Conservation (phyloP, 805 yeast species). For the Ogataea allantospora region DNA sequence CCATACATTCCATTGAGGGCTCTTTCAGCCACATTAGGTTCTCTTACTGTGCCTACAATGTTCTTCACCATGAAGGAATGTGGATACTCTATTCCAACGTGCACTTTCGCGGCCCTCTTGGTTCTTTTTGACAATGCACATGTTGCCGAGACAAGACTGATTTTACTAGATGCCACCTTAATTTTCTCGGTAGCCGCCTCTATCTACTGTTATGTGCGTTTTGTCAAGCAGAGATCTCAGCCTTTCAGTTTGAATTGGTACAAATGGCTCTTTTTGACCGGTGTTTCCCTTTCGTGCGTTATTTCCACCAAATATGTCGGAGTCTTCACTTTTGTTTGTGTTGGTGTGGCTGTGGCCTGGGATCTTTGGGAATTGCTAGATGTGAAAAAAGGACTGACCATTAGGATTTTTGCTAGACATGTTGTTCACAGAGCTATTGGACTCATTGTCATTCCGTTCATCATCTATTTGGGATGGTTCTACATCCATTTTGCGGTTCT, state of each 20-base stretch:
- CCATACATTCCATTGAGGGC: constrained; percentile 85
- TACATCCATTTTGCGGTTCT: constrained; percentile 84
- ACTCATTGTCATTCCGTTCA: constrained; percentile 75
- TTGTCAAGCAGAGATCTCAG: constrained; percentile 61
- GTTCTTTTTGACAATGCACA: constrained; percentile 90
- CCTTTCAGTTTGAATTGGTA: constrained; percentile 82
- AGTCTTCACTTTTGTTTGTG: constrained; percentile 80
- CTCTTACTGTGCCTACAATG: constrained; percentile 78
- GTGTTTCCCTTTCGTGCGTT: constrained; percentile 83
- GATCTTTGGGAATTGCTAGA: constrained; percentile 91
- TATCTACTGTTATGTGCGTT: constrained; percentile 73
- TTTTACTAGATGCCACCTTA: constrained; percentile 87
- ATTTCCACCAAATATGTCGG: constrained; percentile 97
- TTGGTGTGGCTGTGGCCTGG: constrained; percentile 81
- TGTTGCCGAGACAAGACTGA: constrained; percentile 84
- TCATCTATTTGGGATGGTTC: constrained; percentile 85
- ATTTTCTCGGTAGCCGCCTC: constrained; percentile 80
- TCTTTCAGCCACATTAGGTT: constrained; percentile 76
- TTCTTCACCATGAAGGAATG: constrained; percentile 84
- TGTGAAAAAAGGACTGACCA: constrained; percentile 58
- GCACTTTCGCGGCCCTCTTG: constrained; percentile 71
- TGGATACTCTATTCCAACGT: constrained; percentile 73
- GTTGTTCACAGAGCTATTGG: constrained; percentile 69
- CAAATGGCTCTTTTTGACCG: constrained; percentile 82
- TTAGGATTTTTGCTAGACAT: constrained; percentile 61